A percentile compares a stretch with the other conserved stretches of the same genome.
Evolutionary conservation across 2,329 filamentous ascomycete species (phyloP).

Genomic region (Nemania sp.): DNA sequence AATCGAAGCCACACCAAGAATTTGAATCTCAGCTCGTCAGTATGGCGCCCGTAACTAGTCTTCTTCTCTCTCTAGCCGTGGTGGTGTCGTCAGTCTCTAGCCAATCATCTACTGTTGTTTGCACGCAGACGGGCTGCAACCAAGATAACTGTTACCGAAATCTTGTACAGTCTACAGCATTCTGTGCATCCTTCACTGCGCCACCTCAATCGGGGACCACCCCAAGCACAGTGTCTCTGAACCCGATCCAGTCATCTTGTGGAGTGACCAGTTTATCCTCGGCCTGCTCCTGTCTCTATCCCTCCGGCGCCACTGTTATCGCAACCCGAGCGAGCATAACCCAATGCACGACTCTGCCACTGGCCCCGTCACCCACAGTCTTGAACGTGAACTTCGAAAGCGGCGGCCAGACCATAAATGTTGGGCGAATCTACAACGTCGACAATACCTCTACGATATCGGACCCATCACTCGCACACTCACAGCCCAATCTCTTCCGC

Average conservation of each 20-base stretch:
- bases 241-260: constrained; percentile 15
- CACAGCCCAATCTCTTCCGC: constrained; percentile 18
- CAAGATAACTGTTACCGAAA: constrained; percentile 23
- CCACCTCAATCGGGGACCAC: constrained; percentile 14
- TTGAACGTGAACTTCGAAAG: constrained; percentile 15
- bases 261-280: constrained; percentile 15
- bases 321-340: constrained; percentile 20
- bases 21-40: neutral
- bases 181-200: constrained; percentile 17
- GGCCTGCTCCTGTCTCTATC: constrained; percentile 22
- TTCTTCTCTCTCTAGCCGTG: constrained; percentile 6
- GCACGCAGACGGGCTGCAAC: constrained; percentile 17
- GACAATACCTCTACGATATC: constrained; percentile 18
- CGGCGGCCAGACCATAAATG: constrained; percentile 7
- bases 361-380: constrained; percentile 13
- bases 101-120: constrained; percentile 19
- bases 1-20: neutral
- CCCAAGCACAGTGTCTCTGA: constrained; percentile 10
- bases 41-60: constrained; percentile 1
- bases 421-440: constrained; percentile 14
- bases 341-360: constrained; percentile 17
- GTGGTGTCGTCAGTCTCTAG: constrained; percentile 1
- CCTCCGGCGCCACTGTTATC: constrained; percentile 14
- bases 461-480: constrained; percentile 14
- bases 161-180: constrained; percentile 18